Evolutionary conservation across 1,139 yeast species (phyloP).

Genomic region (Pichia sp.): DNA sequence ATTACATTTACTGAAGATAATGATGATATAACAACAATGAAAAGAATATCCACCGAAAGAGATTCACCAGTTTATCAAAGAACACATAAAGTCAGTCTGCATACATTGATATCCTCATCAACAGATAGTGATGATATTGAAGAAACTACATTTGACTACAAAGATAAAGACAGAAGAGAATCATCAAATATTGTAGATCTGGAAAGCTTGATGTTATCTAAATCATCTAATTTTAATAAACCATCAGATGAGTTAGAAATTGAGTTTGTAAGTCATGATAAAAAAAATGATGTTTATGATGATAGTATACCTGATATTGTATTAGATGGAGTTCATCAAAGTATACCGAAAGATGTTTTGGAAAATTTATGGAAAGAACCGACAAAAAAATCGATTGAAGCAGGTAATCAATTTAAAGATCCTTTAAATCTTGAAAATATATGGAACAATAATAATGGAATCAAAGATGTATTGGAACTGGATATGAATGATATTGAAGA

Average conservation of each 20-base stretch:
- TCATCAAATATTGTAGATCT: conserved; percentile 2
- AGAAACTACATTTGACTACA: conserved; percentile 17
- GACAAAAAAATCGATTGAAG: conserved; percentile 11
- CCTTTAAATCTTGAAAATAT: conserved; percentile 21
- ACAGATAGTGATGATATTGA: conserved; percentile 12
- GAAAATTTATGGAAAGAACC: conserved; percentile 17
- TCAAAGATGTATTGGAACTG: conserved; percentile 11
- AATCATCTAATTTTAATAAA: neutral
- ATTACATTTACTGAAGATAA: conserved; percentile 8
- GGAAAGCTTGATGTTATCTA: conserved; percentile 12
- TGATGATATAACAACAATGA: conserved; percentile 13
- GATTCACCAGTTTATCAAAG: conserved; percentile 22
- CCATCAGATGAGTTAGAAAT: conserved; percentile 35
- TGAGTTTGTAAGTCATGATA: conserved; percentile 31
- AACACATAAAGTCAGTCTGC: conserved; percentile 15
- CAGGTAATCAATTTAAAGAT: conserved; percentile 17
- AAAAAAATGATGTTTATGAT: conserved; percentile 16
- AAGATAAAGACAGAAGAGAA: neutral
- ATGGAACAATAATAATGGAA: conserved; percentile 1
- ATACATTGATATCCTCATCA: conserved; percentile 12
- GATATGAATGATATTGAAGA: conserved; percentile 11
- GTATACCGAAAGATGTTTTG: conserved; percentile 17
- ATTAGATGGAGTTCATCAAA: conserved; percentile 7
- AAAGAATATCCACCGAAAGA: conserved; percentile 21
- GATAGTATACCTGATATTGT: conserved; percentile 12